phyloP scores from a whole-genome alignment of 352 stramenopile species.

The Chrysophaeum taylorii region DNA sequence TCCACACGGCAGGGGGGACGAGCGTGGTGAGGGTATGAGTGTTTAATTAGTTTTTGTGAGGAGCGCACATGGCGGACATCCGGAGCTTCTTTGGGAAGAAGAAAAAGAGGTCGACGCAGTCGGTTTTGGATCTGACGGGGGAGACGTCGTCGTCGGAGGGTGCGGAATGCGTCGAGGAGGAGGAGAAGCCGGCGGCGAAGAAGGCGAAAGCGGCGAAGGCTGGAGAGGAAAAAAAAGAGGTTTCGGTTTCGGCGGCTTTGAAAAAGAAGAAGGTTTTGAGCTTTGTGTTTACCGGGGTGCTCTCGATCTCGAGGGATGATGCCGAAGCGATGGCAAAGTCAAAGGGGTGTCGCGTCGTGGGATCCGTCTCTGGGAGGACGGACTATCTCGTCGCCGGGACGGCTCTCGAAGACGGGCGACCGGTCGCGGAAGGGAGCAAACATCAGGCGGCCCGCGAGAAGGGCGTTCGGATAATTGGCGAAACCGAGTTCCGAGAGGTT shows the following conservation, averaged over 20 bases:
- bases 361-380: slow-evolving; percentile 54
- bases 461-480: background rate
- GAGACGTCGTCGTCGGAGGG: too few species aligned
- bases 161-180: too few species aligned
- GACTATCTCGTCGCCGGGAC: slow-evolving; percentile 53
- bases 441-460: slow-evolving; percentile 72
- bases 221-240: background rate
- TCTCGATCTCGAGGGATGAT: background rate
- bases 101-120: too few species aligned
- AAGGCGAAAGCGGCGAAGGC: background rate
- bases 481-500: background rate
- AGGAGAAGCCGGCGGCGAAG: too few species aligned
- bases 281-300: too few species aligned
- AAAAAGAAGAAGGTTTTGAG: too few species aligned
- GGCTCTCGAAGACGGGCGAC: slow-evolving; percentile 60
- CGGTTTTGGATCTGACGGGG: too few species aligned
- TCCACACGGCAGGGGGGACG: too few species aligned
- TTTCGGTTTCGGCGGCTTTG: too few species aligned
- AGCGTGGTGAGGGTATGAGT: too few species aligned
- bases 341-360: background rate
- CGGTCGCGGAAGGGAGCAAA: slow-evolving; percentile 56
- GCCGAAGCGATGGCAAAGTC: background rate
- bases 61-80: too few species aligned
- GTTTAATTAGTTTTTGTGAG: too few species aligned
- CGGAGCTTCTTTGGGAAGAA: background rate